These are phyloP conservation scores for Fusarium newnesense DNA, from an alignment of 2,329 filamentous ascomycete species.

Conservation along the genomic window DNA sequence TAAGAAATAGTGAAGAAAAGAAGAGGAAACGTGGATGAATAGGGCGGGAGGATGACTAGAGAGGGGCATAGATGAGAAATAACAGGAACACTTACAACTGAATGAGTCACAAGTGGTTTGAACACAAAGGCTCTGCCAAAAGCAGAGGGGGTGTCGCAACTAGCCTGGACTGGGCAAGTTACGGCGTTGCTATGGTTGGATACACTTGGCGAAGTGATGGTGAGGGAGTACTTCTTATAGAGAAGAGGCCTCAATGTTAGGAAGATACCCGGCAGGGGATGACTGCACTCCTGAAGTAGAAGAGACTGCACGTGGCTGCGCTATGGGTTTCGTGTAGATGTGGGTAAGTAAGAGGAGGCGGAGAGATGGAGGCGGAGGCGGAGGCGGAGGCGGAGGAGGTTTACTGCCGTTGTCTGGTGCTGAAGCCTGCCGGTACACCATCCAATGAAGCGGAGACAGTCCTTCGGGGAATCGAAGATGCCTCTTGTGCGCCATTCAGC, in stretches of 20 bases:
- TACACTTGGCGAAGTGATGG: background rate
- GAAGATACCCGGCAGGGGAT: background rate
- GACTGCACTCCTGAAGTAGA: background rate
- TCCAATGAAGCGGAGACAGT: background rate
- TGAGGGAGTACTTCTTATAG: background rate
- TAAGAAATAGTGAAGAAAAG: background rate
- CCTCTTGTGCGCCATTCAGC: background rate
- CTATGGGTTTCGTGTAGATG: background rate
- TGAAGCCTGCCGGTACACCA: background rate
- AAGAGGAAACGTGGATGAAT: background rate
- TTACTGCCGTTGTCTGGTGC: background rate
- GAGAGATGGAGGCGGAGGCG: no score
- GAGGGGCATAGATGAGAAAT: fast-evolving
- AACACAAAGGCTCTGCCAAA: background rate
- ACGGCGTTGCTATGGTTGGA: background rate
- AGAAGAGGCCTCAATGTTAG: background rate
- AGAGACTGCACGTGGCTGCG: background rate
- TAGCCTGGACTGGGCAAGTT: background rate
- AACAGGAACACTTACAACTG: background rate
- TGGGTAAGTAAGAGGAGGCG: background rate
- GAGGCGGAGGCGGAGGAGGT: no score
- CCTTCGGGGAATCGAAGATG: background rate
- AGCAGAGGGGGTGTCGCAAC: background rate
- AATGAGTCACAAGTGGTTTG: background rate
- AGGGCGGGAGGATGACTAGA: no score